Base-by-base conservation (phyloP, 805 yeast genomes). In the Candida verbasci region DNA sequence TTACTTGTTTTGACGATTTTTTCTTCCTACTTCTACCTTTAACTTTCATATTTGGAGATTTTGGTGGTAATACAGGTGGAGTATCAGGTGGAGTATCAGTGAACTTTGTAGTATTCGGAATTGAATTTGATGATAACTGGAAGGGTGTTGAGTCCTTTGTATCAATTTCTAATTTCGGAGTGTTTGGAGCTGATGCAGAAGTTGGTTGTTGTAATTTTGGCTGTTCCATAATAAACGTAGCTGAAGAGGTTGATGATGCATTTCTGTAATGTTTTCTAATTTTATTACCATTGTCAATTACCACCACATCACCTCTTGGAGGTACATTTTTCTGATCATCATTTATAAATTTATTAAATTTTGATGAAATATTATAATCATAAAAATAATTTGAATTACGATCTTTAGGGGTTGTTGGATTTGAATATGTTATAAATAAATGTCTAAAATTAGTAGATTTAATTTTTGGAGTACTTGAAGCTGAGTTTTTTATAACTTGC, bases 281-380 rank as follows among this genome's bases (percentile, higher is more conserved):
- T 12, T 29, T 21, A 11, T 24, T 17, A 18, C 27, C 32, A 29
- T 29, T 23, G 29, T 29, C 29, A 18, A 44, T 28, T 16, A 45
- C 16, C n/a, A 32, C 17, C 3, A 43, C 40, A 34, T 43, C 48
- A 11, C 47, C 43, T 36, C 47, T 24, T 7, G 38, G 37, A 1
- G 48, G 48, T 8, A 43, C 40, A 10, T 39, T 43, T 9, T 24
- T n/a, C 29, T 43, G 47, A n/a, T 31, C 22, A 29, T 45, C 48
- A 25, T 40, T 36, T 7, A 45, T n/a, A 17, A 38, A 37, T 17
- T 34, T 40, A 15, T 45, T 27, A 20, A 40, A 32, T 7, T 28
- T 27, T 20, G 34, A 22, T 6, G 15, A 6, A n/a, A n/a, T n/a
- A 9, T 27, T n/a, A 16, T 24, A 16, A 24, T 39, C 35, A 17